Base-by-base conservation (phyloP, 2,329 filamentous ascomycete species). In the Fonsecaea monophora region DNA sequence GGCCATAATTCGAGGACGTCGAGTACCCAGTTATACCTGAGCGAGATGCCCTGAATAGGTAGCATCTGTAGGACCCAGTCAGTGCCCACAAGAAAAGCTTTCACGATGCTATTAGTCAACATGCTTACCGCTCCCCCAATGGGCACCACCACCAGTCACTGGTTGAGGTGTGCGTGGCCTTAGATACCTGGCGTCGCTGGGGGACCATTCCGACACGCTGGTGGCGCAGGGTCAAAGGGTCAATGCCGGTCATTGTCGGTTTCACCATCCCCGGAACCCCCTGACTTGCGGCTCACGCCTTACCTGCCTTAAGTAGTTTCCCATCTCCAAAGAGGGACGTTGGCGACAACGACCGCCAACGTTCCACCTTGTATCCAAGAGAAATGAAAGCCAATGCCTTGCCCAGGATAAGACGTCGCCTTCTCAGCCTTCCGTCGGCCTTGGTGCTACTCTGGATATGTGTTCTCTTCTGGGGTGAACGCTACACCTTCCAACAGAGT, bases 391-490 rank as follows among this genome's bases (percentile, higher is more conserved):
- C 57, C 53, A 65, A 61, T 66, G 61, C 58, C 37, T 35, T 66
- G 42, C 40, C 50, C 57, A 63, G 63, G 48, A 57, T 70, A 48
- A 70, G 56, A 56, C 35, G 34, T 35, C 68, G 60, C 9, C 63
- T 68, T 32, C 64, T 64, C 34, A 70, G 58, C 57, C 42, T 70
- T 10, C 58, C 68, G 10, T 57, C 66, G 30, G 61, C 89, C 15
- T 77, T 96, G 70, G 87, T 91, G 18, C 76, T 86, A 12, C 66
- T 94, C 54, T 99, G 95, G 94, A 74, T 93, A 48, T 77, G 92
- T 25, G 84, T 91, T 21, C 74, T 99, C 69, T 87, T 95, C 71
- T 95, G 92, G 88, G 93, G 94, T 1, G 95, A 99, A 81, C 84
- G 91, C 66, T 90, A 86, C 78, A 85, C 90, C 40, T 98, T 96